phyloP scores from a whole-genome alignment of 306 rosid genomes.

The Myrica gale region DNA sequence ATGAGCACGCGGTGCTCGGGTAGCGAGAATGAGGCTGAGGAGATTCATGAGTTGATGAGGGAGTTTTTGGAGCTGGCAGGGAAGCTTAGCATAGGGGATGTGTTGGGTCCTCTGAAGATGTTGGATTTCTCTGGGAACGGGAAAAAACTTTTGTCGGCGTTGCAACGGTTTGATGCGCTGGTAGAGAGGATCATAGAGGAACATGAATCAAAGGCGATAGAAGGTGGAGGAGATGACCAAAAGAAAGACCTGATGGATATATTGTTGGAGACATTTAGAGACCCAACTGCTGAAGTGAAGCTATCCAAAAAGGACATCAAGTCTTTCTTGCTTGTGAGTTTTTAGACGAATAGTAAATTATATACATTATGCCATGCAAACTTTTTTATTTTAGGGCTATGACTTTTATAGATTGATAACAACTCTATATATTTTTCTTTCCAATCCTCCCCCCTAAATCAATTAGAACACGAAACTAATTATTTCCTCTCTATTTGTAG shows the following conservation, averaged over 20 bases:
- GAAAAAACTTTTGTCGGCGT: neutral
- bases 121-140: neutral
- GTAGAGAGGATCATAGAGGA: neutral
- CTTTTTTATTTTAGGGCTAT: too few relatives aligned
- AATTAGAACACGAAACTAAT: too few relatives aligned
- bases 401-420: neutral
- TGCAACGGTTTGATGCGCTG: neutral
- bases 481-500: too few relatives aligned
- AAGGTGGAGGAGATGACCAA: neutral
- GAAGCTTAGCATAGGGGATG: neutral
- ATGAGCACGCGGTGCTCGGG: neutral
- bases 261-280: conserved; percentile 1
- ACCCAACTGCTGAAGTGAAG: neutral
- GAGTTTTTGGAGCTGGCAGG: neutral
- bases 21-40: neutral
- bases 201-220: neutral
- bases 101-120: neutral
- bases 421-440: too few relatives aligned
- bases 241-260: conserved; percentile 1
- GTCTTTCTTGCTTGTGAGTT: conserved; percentile 1
- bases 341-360: too few relatives aligned
- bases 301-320: neutral
- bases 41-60: neutral
- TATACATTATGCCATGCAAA: neutral
- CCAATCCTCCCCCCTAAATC: too few relatives aligned